phyloP scores from a whole-genome alignment of 306 rosid genomes.

The Ormosia semicastrata region DNA sequence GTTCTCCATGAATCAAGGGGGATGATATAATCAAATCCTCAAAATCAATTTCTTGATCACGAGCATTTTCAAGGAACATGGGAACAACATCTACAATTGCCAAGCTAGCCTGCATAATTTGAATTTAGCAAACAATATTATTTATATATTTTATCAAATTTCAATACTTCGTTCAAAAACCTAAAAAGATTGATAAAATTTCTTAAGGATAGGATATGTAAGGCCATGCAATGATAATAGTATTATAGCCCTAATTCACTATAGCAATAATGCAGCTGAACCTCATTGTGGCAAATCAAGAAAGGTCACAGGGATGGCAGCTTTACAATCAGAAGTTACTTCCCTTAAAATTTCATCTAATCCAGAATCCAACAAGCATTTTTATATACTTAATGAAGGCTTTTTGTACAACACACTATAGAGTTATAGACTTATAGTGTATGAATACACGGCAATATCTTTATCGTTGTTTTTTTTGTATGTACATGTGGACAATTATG shows the following conservation, averaged over 20 bases:
- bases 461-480: neutral
- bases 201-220: neutral
- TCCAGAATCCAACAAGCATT: neutral
- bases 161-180: neutral
- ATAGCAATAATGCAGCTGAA: neutral
- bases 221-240: neutral
- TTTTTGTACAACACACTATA: neutral
- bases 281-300: neutral
- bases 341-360: neutral
- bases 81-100: conserved; percentile 79
- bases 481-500: neutral
- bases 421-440: neutral
- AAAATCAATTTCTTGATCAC: conserved; percentile 49
- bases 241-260: neutral
- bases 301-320: neutral
- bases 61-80: conserved; percentile 48
- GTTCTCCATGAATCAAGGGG: conserved; percentile 39
- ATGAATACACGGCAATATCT: neutral
- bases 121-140: conserved; percentile 11
- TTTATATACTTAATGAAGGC: neutral
- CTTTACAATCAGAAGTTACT: neutral
- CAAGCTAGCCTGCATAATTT: conserved; percentile 53
- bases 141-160: neutral
- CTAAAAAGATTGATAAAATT: neutral
- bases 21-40: conserved; percentile 51